Conservation (phyloP, 2,329 filamentous ascomycete genomes). For the Sclerotinia spermophila region DNA sequence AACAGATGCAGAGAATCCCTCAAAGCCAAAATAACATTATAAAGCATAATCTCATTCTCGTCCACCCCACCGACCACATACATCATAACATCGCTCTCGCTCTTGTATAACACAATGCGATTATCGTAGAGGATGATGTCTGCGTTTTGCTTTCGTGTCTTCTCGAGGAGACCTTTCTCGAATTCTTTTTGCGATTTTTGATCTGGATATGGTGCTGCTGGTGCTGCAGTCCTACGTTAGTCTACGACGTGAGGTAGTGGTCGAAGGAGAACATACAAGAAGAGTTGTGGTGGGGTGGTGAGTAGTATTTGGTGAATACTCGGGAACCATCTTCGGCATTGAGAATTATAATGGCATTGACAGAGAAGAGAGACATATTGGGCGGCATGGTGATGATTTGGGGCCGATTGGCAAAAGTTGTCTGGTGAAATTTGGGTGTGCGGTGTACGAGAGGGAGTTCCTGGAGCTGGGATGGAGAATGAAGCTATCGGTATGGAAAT, state of each 20-base stretch:
- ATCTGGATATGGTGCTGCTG: slow-evolving; percentile 73
- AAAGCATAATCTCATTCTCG: slow-evolving; percentile 95
- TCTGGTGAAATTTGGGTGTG: neutral
- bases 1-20: slow-evolving; percentile 86
- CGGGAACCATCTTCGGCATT: slow-evolving; percentile 83
- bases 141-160: slow-evolving; percentile 91
- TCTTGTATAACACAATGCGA: slow-evolving; percentile 94
- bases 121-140: slow-evolving; percentile 98
- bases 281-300: slow-evolving; percentile 56
- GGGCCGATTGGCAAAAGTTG: neutral
- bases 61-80: slow-evolving; percentile 89
- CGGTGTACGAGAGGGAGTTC: neutral
- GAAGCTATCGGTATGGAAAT: slow-evolving; percentile 18
- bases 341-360: slow-evolving; percentile 75
- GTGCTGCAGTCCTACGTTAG: slow-evolving; percentile 31
- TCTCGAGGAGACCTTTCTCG: slow-evolving; percentile 91
- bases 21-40: slow-evolving; percentile 89
- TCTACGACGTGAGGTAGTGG: too few species aligned
- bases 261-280: slow-evolving; percentile 12
- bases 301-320: slow-evolving; percentile 94
- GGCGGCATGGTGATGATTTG: slow-evolving; percentile 57
- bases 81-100: slow-evolving; percentile 93
- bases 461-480: neutral
- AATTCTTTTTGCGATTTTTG: slow-evolving; percentile 94
- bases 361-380: slow-evolving; percentile 70